Percentiles rank a stretch among this genome's conserved stretches.
These are phyloP conservation scores for Vaccinium darrowii DNA, from an alignment of 148 eudicot species.

Conservation along the genomic window DNA sequence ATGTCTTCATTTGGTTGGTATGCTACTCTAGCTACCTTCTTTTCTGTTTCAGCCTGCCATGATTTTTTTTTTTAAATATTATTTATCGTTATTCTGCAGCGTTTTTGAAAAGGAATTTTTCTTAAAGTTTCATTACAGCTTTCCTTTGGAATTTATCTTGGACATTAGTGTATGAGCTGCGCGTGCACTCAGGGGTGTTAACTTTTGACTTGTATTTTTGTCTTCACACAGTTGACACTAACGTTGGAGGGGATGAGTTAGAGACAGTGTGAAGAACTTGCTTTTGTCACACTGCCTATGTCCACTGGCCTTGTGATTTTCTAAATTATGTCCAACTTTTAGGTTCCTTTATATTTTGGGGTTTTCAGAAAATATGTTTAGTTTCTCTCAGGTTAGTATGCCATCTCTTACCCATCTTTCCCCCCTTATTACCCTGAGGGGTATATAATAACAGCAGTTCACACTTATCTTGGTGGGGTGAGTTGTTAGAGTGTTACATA, in stretches of 20 bases:
- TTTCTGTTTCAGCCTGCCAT: neutral
- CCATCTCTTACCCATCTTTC: neutral
- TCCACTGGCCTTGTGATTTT: neutral
- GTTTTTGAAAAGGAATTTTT: neutral
- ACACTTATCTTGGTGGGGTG: too few relatives aligned
- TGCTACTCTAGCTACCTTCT: slow-evolving; percentile 22
- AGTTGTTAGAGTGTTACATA: too few relatives aligned
- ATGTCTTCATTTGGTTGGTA: slow-evolving; percentile 99
- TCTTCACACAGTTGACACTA: neutral
- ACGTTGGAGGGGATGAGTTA: neutral
- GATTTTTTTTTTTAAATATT: neutral
- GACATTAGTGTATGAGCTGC: neutral
- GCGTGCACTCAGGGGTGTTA: neutral
- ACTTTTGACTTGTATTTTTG: neutral
- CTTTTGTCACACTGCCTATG: neutral
- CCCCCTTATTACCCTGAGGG: neutral
- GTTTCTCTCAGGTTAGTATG: neutral
- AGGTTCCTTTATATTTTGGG: neutral
- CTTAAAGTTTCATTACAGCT: neutral
- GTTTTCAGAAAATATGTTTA: neutral
- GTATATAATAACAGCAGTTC: neutral
- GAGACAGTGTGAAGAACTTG: slow-evolving; percentile 1
- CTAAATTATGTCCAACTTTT: neutral
- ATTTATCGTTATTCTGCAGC: neutral
- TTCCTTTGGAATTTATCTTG: neutral